Base-by-base conservation (phyloP, 2,329 filamentous ascomycete genomes). In the Akanthomyces uredinophilus region DNA sequence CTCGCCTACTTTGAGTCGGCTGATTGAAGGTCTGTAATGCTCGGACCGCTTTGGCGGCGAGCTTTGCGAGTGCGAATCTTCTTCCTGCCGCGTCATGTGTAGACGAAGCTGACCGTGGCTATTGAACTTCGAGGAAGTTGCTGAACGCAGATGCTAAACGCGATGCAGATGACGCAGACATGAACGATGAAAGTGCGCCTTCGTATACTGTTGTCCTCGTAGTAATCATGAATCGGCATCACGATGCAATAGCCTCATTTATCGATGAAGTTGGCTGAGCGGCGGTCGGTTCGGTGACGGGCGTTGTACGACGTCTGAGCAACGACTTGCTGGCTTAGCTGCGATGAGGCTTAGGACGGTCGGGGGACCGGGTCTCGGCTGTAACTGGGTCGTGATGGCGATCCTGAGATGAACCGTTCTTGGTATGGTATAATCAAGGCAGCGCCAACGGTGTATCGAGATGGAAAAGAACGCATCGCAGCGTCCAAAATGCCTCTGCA, bases 1-100 rank as follows among this genome's bases (percentile, higher is more conserved):
- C 39, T 62, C 60, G 47, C 60, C 60, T n/a, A 46, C 39, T n/a
- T 39, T 53, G 24, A 62, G 60, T n/a, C 60, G 53, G 51, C 59
- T 49, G 22, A 54, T 50, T 11, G 50, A n/a, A 29, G 35, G 29
- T 22, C n/a, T 60, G 37, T 27, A 41, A 11, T 35, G 49, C 39
- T 53, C 57, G 13, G 37, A 50, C 16, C 22, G 24, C 29, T 14
- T 22, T n/a, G 18, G 27, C 27, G n/a, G 41, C 50, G 50, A 39
- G 50, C 50, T 49, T 20, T 24, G n/a, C 20, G 20, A 32, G 5
- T 13, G 14, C 22, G 16, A 10, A 5, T 50, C 50, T 29, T 49
- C 24, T 29, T 5, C 20, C 18, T 61, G 41, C 16, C 32, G 59
- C 41, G 59, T 32, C 59, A 61, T 61, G 58, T 52, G 49, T 53